Evolutionary conservation across 2,329 filamentous ascomycete species (phyloP).

Genomic region (Cladophialophora carrionii): DNA sequence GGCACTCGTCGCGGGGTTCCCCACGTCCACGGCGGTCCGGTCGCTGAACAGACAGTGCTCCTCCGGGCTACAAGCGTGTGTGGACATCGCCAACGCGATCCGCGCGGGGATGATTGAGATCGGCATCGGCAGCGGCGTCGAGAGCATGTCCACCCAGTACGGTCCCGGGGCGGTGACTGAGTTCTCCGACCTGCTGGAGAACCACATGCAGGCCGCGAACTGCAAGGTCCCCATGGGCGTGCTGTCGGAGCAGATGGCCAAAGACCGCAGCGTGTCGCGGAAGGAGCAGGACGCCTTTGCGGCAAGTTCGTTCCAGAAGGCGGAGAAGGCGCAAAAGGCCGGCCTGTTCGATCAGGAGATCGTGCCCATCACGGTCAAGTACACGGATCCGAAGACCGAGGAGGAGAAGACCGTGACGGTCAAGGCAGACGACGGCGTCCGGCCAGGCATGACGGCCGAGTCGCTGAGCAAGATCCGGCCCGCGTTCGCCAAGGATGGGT

Average conservation of each 20-base stretch:
- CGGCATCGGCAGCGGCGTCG: slow-evolving; percentile 89
- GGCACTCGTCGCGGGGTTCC: slow-evolving; percentile 86
- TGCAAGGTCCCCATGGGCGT: slow-evolving; percentile 98
- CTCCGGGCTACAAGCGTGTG: slow-evolving; percentile 85
- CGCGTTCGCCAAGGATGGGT: slow-evolving; percentile 87
- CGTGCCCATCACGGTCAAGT: slow-evolving; percentile 80
- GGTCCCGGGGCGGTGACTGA: slow-evolving; percentile 86
- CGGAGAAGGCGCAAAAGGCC: slow-evolving; percentile 76
- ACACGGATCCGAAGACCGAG: slow-evolving; percentile 85
- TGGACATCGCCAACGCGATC: slow-evolving; percentile 94
- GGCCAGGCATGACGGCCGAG: slow-evolving; percentile 82
- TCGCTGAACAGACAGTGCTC: slow-evolving; percentile 93
- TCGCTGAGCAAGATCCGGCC: slow-evolving; percentile 87
- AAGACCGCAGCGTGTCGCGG: slow-evolving; percentile 74
- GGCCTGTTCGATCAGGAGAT: slow-evolving; percentile 97
- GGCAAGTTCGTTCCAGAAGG: slow-evolving; percentile 90
- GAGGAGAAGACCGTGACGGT: slow-evolving; percentile 84
- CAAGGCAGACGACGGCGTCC: slow-evolving; percentile 81
- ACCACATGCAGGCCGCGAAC: slow-evolving; percentile 79
- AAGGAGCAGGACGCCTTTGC: slow-evolving; percentile 87
- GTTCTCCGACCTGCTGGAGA: slow-evolving; percentile 87
- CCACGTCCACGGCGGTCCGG: slow-evolving; percentile 80
- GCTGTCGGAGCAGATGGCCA: slow-evolving; percentile 92
- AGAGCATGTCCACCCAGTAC: slow-evolving; percentile 94
- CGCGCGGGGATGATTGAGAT: slow-evolving; percentile 90